These are phyloP conservation scores for Boeremia lycopersici DNA, from an alignment of 2,329 filamentous ascomycete species.

Conservation along the genomic window DNA sequence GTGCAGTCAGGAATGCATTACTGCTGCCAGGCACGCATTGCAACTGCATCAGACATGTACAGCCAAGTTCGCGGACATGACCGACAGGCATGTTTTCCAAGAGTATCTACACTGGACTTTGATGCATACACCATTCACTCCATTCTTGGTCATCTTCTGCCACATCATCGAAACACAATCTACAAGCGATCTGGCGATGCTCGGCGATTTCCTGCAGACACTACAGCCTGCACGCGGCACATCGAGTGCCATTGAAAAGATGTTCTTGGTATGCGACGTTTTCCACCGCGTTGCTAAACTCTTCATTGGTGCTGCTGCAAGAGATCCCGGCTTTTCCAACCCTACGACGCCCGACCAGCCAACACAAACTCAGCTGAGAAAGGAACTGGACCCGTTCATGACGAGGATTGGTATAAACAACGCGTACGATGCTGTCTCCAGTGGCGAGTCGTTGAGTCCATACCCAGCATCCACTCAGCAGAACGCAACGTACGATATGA, in stretches of 20 bases:
- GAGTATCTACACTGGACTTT: constrained; percentile 37
- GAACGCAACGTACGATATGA: constrained; percentile 5
- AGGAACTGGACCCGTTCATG: constrained; percentile 20
- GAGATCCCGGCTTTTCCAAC: constrained; percentile 6
- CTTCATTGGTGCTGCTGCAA: constrained; percentile 11
- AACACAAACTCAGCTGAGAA: constrained; percentile 11
- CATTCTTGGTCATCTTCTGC: constrained; percentile 39
- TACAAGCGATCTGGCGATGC: constrained; percentile 8
- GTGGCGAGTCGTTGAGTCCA: background rate
- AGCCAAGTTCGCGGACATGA: constrained; percentile 7
- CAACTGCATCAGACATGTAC: constrained; percentile 39
- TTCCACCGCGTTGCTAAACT: constrained; percentile 18
- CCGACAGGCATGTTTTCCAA: constrained; percentile 15
- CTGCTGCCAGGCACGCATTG: constrained; percentile 42
- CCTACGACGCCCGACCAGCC: constrained; percentile 6
- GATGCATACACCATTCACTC: constrained; percentile 28
- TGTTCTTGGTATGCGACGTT: constrained; percentile 17
- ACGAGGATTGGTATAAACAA: constrained; percentile 15
- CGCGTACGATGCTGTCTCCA: constrained; percentile 1
- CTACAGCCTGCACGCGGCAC: constrained; percentile 13
- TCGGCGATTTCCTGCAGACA: constrained; percentile 10
- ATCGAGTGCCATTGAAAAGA: constrained; percentile 15
- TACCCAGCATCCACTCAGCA: background rate
- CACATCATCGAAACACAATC: constrained; percentile 45
- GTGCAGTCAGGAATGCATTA: constrained; percentile 35